Conservation (phyloP, 2,329 filamentous ascomycete species). For the Trichoderma lentiforme region DNA sequence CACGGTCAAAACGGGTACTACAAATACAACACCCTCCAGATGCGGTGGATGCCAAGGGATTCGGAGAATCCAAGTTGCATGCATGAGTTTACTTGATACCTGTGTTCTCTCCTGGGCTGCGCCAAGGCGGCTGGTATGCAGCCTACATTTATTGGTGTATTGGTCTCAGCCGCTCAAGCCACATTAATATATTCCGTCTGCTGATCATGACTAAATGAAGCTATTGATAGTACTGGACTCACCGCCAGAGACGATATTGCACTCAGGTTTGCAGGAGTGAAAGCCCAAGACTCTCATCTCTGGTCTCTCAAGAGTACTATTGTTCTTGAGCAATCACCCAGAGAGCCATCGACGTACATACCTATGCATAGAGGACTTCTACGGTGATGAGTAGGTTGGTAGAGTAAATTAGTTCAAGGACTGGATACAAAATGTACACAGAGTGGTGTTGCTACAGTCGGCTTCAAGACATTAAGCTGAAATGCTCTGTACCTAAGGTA, state of each 20-base stretch:
- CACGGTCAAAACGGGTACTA: neutral
- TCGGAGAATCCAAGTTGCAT: neutral
- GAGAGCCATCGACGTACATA: neutral
- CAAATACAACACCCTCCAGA: neutral
- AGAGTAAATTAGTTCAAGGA: neutral
- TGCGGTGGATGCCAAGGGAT: neutral
- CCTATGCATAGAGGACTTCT: neutral
- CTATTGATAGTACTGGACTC: neutral
- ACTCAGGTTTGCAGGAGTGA: neutral
- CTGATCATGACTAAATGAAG: neutral
- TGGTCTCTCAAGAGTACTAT: neutral
- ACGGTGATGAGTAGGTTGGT: neutral
- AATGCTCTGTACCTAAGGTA: too few relatives aligned
- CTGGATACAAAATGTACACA: neutral
- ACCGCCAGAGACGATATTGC: neutral
- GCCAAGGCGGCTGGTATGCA: neutral
- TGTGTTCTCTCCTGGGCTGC: neutral
- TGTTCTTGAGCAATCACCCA: neutral
- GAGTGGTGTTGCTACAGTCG: neutral
- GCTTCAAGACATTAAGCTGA: neutral
- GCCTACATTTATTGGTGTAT: neutral
- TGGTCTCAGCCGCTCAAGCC: slow-evolving; percentile 12
- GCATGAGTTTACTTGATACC: neutral
- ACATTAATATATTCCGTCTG: neutral
- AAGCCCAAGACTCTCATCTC: too few relatives aligned